phyloP scores from a whole-genome alignment of 2,329 filamentous ascomycete genomes.

The Colletotrichum cereale region DNA sequence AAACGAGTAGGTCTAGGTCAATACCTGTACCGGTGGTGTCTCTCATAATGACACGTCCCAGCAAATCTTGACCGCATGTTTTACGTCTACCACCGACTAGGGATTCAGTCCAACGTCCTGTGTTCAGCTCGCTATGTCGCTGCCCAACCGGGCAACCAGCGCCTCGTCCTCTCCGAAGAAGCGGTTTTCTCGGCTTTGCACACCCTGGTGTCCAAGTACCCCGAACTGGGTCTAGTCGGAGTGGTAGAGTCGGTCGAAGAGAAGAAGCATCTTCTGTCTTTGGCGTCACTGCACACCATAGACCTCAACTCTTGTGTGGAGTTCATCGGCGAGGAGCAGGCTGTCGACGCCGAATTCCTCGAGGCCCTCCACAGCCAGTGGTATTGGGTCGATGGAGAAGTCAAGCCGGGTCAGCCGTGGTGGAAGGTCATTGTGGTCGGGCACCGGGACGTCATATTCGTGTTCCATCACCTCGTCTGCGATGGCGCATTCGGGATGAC shows the following conservation, averaged over 20 bases:
- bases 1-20: conserved; percentile 12
- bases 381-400: conserved; percentile 25
- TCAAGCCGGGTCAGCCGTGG: conserved; percentile 25
- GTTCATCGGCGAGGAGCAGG: conserved; percentile 23
- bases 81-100: conserved; percentile 42
- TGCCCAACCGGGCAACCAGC: background rate
- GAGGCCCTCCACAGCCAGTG: conserved; percentile 28
- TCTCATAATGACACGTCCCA: background rate
- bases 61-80: conserved; percentile 41
- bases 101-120: conserved; percentile 44
- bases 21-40: too few relatives aligned
- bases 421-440: conserved; percentile 35
- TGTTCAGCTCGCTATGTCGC: conserved; percentile 42
- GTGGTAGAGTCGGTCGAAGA: conserved; percentile 25
- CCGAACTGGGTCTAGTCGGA: conserved; percentile 40
- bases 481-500: conserved; percentile 34
- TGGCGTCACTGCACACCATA: conserved; percentile 26
- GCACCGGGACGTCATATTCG: conserved; percentile 28
- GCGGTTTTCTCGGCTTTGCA: conserved; percentile 41
- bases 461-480: conserved; percentile 36
- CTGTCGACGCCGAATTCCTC: background rate
- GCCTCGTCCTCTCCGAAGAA: conserved; percentile 23
- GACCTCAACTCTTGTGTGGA: conserved; percentile 33
- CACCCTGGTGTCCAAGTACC: conserved; percentile 38
- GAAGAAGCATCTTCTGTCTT: conserved; percentile 15